These are phyloP conservation scores for Scheffersomyces cryptocercus DNA, from an alignment of 1,139 yeast species.

Conservation along the genomic window DNA sequence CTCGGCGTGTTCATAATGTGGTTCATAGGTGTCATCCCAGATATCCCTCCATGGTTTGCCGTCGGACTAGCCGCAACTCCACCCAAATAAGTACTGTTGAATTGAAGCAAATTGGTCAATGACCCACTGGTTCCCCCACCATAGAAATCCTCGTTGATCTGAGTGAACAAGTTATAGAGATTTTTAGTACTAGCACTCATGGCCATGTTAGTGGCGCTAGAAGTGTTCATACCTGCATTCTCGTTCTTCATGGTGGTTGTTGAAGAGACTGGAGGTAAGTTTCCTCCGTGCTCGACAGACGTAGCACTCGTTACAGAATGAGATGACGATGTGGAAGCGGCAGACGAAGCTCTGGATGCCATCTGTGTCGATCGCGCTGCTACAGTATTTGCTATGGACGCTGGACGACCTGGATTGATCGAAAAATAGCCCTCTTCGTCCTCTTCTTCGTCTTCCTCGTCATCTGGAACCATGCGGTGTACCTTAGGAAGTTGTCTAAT, in stretches of 20 bases:
- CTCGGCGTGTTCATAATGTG: conserved; percentile 8
- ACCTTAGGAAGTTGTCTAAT: not conserved
- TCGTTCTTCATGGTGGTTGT: not conserved
- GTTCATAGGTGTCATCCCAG: conserved; percentile 10
- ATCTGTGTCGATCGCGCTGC: not conserved
- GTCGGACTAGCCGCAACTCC: not conserved
- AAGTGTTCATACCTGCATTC: conserved; percentile 1
- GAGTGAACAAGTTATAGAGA: conserved; percentile 29
- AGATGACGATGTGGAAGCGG: conserved; percentile 4
- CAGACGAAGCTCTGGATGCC: not conserved
- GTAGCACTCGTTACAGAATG: conserved; percentile 4
- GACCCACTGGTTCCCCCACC: conserved; percentile 19
- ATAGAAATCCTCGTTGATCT: conserved; percentile 27
- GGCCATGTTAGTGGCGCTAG: conserved; percentile 3
- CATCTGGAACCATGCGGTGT: not conserved
- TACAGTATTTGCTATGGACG: conserved; percentile 6
- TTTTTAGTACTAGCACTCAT: conserved; percentile 17
- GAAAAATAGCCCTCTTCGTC: not conserved
- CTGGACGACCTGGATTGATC: not conserved
- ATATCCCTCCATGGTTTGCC: conserved; percentile 3
- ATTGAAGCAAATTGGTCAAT: conserved; percentile 31
- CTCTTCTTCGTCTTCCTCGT: not conserved
- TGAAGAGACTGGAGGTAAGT: not conserved
- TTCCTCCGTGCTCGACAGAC: conserved; percentile 2
- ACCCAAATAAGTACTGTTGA: conserved; percentile 9